Evolutionary conservation across 257 asterid species (phyloP).

Genomic region (Fraxinus quadrangulata): DNA sequence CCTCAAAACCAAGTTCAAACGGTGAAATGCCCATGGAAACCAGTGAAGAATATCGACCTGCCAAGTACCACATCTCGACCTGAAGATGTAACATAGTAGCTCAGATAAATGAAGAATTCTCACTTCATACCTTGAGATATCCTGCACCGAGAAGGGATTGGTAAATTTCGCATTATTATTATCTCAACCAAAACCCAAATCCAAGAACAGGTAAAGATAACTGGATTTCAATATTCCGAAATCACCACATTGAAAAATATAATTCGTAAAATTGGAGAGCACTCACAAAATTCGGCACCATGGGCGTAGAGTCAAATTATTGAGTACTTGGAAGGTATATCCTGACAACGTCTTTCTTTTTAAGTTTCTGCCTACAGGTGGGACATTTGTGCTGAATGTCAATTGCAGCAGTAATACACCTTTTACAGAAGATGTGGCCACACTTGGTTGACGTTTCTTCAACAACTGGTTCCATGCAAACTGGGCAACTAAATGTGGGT

Average conservation of each 20-base stretch:
- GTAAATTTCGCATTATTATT: neutral
- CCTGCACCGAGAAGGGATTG: neutral
- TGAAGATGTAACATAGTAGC: neutral
- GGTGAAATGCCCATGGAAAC: too few species aligned
- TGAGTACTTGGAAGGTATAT: constrained; percentile 30
- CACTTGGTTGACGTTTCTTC: constrained; percentile 37
- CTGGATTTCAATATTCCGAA: too few species aligned
- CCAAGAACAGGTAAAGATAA: neutral
- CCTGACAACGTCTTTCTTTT: constrained; percentile 22
- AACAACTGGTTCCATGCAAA: constrained; percentile 25
- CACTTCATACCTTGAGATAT: neutral
- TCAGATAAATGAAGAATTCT: neutral
- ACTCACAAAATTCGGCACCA: neutral
- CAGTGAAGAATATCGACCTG: too few species aligned
- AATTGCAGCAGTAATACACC: constrained; percentile 24
- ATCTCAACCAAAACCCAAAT: neutral
- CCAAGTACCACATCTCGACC: neutral
- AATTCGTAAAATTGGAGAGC: neutral
- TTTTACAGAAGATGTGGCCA: constrained; percentile 40
- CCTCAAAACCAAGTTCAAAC: too few species aligned
- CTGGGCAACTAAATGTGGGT: constrained; percentile 31
- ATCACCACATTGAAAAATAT: neutral
- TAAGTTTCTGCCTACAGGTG: constrained; percentile 25
- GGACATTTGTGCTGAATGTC: constrained; percentile 31
- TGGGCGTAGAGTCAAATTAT: neutral